These are phyloP conservation scores for Drechslerella dactyloides DNA, from an alignment of 2,329 filamentous ascomycete species.

Conservation along the genomic window DNA sequence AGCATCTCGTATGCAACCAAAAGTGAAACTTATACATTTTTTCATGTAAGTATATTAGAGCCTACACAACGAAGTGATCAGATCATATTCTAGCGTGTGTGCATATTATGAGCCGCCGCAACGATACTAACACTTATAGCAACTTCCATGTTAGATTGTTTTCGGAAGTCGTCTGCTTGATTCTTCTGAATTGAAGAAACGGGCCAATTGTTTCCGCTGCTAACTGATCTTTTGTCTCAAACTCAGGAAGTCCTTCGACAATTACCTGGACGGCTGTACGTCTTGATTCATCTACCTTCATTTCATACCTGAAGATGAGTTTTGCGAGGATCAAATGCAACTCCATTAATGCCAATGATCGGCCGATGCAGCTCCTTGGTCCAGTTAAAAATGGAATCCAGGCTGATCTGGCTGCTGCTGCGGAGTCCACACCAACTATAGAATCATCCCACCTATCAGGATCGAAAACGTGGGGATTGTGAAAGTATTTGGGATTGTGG, in stretches of 20 bases:
- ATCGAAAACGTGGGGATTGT: conserved; percentile 65
- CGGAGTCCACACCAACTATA: conserved; percentile 56
- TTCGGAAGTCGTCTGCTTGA: not conserved
- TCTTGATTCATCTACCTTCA: conserved; percentile 54
- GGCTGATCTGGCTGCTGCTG: conserved; percentile 67
- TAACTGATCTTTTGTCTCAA: conserved; percentile 66
- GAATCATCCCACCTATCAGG: conserved; percentile 68
- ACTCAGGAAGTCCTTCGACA: conserved; percentile 19
- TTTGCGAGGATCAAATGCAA: conserved; percentile 68
- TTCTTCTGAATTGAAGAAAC: conserved; percentile 67
- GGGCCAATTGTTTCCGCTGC: conserved; percentile 75
- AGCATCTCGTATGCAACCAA: no score
- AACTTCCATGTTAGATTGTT: no score
- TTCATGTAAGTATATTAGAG: no score
- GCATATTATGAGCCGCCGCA: no score
- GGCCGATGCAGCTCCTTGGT: conserved; percentile 74
- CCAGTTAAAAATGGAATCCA: conserved; percentile 78
- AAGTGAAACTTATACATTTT: no score
- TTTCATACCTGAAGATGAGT: conserved; percentile 63
- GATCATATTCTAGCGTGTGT: not conserved
- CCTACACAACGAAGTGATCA: no score
- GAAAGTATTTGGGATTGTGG: conserved; percentile 70
- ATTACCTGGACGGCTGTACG: conserved; percentile 28
- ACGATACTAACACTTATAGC: no score
- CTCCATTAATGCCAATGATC: conserved; percentile 72